Percentiles rank a stretch among this genome's conserved stretches.
Conservation (phyloP, 139 green algal species). For the Chlamydomonas sp. region DNA sequence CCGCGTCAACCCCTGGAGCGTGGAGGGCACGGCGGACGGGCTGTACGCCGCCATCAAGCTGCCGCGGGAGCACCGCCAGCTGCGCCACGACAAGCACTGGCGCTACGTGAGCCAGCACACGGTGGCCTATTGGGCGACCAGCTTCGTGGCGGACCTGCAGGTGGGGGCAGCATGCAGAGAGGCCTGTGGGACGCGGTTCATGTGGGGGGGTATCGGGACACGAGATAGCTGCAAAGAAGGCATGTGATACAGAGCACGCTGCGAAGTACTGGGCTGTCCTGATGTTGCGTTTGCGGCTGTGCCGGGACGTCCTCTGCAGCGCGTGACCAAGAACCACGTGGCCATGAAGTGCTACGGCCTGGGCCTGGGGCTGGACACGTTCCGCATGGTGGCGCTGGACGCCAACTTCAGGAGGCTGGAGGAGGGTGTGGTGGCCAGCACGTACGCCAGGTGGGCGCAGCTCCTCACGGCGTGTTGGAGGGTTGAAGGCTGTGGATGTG, state of each 20-base stretch:
- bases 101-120: conserved; percentile 95
- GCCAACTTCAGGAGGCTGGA: conserved; percentile 94
- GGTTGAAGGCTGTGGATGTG: too few relatives aligned
- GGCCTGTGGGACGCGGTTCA: background rate
- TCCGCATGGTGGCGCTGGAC: conserved; percentile 95
- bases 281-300: too few relatives aligned
- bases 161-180: conserved; percentile 10
- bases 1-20: conserved; percentile 97
- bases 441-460: conserved; percentile 67
- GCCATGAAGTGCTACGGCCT: conserved; percentile 96
- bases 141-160: conserved; percentile 82
- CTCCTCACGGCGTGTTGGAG: background rate
- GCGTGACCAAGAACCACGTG: conserved; percentile 77
- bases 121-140: conserved; percentile 92
- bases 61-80: conserved; percentile 69
- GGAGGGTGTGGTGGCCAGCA: conserved; percentile 51
- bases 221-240: background rate
- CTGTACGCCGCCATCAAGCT: conserved; percentile 87
- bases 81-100: conserved; percentile 98
- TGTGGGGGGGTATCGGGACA: background rate
- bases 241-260: background rate
- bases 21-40: conserved; percentile 90
- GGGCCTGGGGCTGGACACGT: conserved; percentile 96
- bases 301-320: conserved; percentile 7
- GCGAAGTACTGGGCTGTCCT: background rate